Base-by-base conservation (phyloP, 148 eudicot species). In the Camellia sinensis region DNA sequence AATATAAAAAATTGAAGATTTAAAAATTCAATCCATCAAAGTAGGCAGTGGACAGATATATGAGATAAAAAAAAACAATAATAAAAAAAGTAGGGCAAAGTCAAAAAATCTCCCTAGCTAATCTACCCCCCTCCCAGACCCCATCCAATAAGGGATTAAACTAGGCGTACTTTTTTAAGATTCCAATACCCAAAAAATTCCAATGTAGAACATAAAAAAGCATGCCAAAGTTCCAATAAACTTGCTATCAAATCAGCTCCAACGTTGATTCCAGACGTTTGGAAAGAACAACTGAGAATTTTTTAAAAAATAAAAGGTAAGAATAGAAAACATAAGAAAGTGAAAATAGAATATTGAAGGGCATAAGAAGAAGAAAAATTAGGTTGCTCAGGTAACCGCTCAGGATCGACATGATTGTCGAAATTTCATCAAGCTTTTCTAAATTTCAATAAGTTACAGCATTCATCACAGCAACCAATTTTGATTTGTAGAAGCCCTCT, bases 361-460 rank as follows among this genome's bases (percentile, higher is more conserved):
- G 41, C 7, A 37, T 8, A 40, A 74, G 21, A 3, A 14, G 46
- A 44, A 12, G 41, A 43, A 44, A 75, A 41, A 21, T 15, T 18
- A 71, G 83, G 89, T 82, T 89, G 90, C 91, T 91, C 90, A 87
- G 89, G 79, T 89, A 91, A 91, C 93, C 89, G 86, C 90, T 87
- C 91, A 89, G 91, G 77, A 80, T 81, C 80, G 82, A 83, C 88
- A 78, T 75, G 46, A 75, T 66, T 62, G 90, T 22, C 81, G 77
- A 84, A 63, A 41, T 46, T 67, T 81, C 87, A 87, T 80, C 54
- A 86, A 86, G 87, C 84, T 79, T 61, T 67, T 52, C 13, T 18
- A 77, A 4, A 63, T 87, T 81, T 86, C 84, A 78, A 79, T 52
- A 18, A 67, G 37, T 71, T 46, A 5, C 68, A 82, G 66, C 76